Evolutionary conservation across 2,329 filamentous ascomycete species (phyloP), one percentile per base, ranked within the genome.

Genomic region (Ceratocystis diversiconidia): DNA sequence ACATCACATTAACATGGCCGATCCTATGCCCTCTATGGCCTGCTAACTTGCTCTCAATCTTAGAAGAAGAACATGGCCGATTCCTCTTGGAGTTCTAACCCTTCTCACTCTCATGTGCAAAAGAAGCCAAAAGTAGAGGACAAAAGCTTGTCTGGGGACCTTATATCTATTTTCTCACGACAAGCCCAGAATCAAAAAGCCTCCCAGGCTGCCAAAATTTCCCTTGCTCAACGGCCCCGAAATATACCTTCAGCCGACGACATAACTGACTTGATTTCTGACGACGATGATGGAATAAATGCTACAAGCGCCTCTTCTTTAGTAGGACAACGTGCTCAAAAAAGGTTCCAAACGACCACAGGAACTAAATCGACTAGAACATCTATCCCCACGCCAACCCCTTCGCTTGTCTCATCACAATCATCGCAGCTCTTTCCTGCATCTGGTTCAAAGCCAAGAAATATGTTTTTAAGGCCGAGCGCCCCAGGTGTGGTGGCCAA

Each of bases 141-240:
- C 63, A 82, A 78, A 69, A 79, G 78, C 4, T 82, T 80, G 68
- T 80, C 79, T 5, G 82, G 78, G 2, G 80, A 86, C 69, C 75
- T 87, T 15, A 76, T 80, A 70, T 78, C 81, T 0, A 76, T 86
- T 19, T 87, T 87, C 69, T 84, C 83, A 19, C 84, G 79, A 62
- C 84, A 87, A 71, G 79, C 79, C 6, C 80, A 84, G 28, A 73
- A 43, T 7, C 80, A 84, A 30, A 73, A 43, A 60, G 30, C 25
- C 22, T 36, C 48, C 25, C 44, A 62, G 12, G 25, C 36, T 2
- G 30, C 44, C 36, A 59, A 50, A 10, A 60, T 50, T 19, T 43
- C 63, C 19, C 43, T 67, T 36, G 63, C 62, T 17, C 48, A 64
- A 70, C 73, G 1, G 71, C 73, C n/a, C 71, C 62, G 68, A 69